A percentile compares a stretch with the other conserved stretches of the same genome.
phyloP scores from a whole-genome alignment of 352 stramenopile genomes.

The Pythium folliculosum region DNA sequence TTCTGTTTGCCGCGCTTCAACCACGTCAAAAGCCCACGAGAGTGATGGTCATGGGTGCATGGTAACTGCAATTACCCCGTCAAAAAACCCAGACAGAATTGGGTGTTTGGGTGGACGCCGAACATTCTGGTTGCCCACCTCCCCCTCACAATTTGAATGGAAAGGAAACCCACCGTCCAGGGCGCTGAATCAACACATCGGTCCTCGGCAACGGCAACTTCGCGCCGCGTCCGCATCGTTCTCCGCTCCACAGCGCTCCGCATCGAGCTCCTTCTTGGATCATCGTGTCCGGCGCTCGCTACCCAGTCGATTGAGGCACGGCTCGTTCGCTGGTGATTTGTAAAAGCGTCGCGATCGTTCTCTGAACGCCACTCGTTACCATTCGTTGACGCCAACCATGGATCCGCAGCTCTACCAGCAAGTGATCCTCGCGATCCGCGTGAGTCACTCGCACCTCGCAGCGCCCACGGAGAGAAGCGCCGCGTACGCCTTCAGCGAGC shows the following conservation, averaged over 20 bases:
- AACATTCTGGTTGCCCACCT: conserved; percentile 21
- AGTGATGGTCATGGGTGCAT: conserved; percentile 12
- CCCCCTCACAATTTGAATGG: conserved; percentile 27
- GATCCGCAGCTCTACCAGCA: conserved; percentile 72
- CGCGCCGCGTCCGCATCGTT: not conserved
- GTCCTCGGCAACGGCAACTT: conserved; percentile 5
- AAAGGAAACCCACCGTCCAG: conserved; percentile 20
- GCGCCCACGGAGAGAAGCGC: conserved; percentile 44
- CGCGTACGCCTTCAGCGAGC: conserved; percentile 74
- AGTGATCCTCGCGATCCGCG: conserved; percentile 69
- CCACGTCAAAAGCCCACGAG: conserved; percentile 1
- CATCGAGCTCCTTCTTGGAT: not conserved
- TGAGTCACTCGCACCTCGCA: conserved; percentile 65
- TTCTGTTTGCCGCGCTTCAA: not conserved
- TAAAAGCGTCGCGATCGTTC: conserved; percentile 3
- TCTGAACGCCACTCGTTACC: not conserved
- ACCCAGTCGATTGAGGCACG: conserved; percentile 4
- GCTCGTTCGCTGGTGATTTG: not conserved
- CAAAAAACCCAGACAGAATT: not conserved
- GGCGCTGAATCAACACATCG: not conserved
- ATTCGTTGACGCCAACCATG: conserved; percentile 29
- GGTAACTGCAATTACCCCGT: conserved; percentile 17
- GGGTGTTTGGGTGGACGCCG: conserved; percentile 19
- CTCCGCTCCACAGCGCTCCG: not conserved
- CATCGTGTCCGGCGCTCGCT: not conserved